phyloP scores from a whole-genome alignment of 176 grass and related monocot genomes.

The Alloteropsis semialata region DNA sequence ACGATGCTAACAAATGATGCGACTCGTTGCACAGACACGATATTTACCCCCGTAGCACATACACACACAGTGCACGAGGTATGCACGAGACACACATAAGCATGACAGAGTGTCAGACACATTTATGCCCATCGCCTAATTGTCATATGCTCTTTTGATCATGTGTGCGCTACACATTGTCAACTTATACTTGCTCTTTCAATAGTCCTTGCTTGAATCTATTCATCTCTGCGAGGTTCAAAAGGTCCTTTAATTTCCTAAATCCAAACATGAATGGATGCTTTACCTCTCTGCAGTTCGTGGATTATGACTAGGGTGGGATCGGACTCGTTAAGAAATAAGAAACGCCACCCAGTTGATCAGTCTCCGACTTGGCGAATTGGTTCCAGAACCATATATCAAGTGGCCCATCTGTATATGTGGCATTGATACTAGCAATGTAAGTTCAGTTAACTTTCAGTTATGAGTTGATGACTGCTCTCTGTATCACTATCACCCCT shows the following conservation, averaged over 20 bases:
- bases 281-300: conserved; percentile 38
- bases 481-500: background rate
- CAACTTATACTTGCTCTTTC: background rate
- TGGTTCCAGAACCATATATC: conserved; percentile 30
- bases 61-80: too few species aligned
- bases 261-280: background rate
- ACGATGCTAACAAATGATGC: too few species aligned
- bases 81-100: too few species aligned
- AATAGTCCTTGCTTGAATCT: background rate
- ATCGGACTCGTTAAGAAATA: conserved; percentile 49
- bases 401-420: conserved; percentile 62
- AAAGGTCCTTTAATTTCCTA: background rate
- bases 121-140: background rate
- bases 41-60: too few species aligned
- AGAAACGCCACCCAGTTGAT: conserved; percentile 29
- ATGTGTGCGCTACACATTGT: background rate
- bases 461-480: background rate
- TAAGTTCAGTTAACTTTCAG: conserved; percentile 26
- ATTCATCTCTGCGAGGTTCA: background rate
- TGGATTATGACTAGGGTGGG: conserved; percentile 55
- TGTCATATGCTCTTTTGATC: background rate
- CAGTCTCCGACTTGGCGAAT: conserved; percentile 37
- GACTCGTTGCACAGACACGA: too few species aligned
- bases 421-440: conserved; percentile 55
- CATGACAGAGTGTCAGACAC: too few species aligned